Conservation (phyloP, 352 stramenopile species). For the Pythium oligandrum region DNA sequence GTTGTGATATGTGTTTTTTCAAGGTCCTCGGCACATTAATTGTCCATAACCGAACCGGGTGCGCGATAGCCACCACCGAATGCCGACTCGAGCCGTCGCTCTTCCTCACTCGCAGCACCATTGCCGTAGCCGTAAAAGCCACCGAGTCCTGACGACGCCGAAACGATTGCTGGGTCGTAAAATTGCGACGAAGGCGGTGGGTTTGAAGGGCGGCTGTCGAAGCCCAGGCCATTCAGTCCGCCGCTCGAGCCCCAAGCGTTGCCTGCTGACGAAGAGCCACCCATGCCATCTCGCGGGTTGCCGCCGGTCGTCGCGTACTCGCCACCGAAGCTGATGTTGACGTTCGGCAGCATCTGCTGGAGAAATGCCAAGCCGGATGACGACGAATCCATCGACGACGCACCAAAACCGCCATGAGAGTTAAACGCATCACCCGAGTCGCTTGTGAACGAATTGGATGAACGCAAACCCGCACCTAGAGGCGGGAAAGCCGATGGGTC, state of each 20-base stretch:
- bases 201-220: too few relatives aligned
- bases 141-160: conserved; percentile 15
- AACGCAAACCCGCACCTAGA: conserved; percentile 1
- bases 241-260: too few relatives aligned
- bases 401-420: conserved; percentile 4
- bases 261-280: too few relatives aligned
- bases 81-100: conserved; percentile 21
- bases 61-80: conserved; percentile 40
- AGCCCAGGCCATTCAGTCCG: too few relatives aligned
- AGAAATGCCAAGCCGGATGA: conserved; percentile 63
- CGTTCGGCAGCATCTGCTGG: conserved; percentile 85
- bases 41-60: conserved; percentile 42
- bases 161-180: conserved; percentile 48
- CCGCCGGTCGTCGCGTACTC: conserved; percentile 34
- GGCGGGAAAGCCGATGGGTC: conserved; percentile 13
- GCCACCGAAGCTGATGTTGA: conserved; percentile 85
- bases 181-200: conserved; percentile 13
- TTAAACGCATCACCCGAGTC: conserved; percentile 10
- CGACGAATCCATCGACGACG: conserved; percentile 9
- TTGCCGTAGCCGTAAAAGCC: conserved; percentile 26
- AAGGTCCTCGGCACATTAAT: conserved; percentile 7
- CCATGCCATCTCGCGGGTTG: neutral
- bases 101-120: conserved; percentile 23
- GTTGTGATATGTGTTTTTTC: conserved; percentile 7
- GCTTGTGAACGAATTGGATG: conserved; percentile 9